A percentile compares a stretch with the other conserved stretches of the same genome.
Conservation (phyloP, 768 basidiomycete genomes). For the Pholiota molesta region DNA sequence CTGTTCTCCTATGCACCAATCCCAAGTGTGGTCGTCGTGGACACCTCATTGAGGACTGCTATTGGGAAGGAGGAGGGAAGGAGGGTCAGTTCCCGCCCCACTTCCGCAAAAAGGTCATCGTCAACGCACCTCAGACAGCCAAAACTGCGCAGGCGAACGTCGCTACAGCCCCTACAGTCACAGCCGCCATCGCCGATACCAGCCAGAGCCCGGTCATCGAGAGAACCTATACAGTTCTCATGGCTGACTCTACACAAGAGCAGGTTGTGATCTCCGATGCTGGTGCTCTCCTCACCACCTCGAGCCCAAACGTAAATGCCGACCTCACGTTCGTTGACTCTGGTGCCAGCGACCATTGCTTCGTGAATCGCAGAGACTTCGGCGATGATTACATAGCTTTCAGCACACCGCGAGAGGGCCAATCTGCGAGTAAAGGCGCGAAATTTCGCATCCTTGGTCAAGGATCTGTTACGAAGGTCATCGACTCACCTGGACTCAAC, state of each 20-base stretch:
- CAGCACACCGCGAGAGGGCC: conserved; percentile 2
- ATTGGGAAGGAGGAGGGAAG: conserved; percentile 36
- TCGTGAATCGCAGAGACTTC: conserved; percentile 23
- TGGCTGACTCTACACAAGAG: not conserved
- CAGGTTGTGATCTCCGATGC: not conserved
- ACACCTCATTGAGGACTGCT: conserved; percentile 32
- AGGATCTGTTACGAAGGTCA: conserved; percentile 20
- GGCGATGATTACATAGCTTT: conserved; percentile 11
- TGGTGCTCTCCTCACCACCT: not conserved
- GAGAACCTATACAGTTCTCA: not conserved
- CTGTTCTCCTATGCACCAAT: conserved; percentile 2
- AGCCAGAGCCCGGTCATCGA: not conserved
- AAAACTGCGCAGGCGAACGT: too few relatives aligned
- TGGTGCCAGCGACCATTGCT: conserved; percentile 26
- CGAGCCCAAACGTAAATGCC: too few relatives aligned
- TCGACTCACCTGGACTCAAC: conserved; percentile 7
- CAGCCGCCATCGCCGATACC: not conserved
- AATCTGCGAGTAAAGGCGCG: not conserved
- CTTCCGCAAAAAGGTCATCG: not conserved
- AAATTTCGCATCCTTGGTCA: conserved; percentile 26
- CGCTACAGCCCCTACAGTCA: not conserved
- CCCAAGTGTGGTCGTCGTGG: conserved; percentile 22
- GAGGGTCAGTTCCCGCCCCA: conserved; percentile 34
- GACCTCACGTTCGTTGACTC: conserved; percentile 15
- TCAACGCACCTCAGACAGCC: not conserved